phyloP scores from a whole-genome alignment of 2,329 filamentous ascomycete species.

The Arthroderma sp. region DNA sequence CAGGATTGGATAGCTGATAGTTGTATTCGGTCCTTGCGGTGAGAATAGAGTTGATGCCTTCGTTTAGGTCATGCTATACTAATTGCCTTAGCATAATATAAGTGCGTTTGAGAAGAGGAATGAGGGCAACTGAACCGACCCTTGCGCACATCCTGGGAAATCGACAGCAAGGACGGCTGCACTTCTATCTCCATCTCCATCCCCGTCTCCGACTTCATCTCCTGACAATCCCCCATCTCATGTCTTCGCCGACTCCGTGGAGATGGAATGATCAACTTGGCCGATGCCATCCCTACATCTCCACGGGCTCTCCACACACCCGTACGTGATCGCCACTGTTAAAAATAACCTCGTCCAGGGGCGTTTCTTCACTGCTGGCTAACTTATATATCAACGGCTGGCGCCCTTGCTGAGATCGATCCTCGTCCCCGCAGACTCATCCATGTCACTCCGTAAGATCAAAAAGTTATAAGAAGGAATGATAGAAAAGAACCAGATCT shows the following conservation, averaged over 20 bases:
- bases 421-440: background rate
- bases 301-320: background rate
- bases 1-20: background rate
- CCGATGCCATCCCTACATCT: background rate
- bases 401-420: too few relatives aligned
- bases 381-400: too few relatives aligned
- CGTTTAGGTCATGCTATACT: background rate
- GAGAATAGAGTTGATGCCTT: conserved; percentile 3
- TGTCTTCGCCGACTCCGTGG: background rate
- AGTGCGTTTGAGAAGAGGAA: background rate
- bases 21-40: background rate
- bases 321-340: conserved; percentile 1
- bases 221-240: background rate
- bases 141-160: background rate
- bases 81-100: background rate
- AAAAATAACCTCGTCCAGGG: background rate
- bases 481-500: background rate
- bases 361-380: background rate
- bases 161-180: background rate
- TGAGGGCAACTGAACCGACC: background rate
- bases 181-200: background rate
- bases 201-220: background rate
- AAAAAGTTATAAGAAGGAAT: too few relatives aligned
- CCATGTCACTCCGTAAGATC: too few relatives aligned
- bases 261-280: background rate